Evolutionary conservation across 1,284 basidiomycete species (phyloP).

Genomic region (Marasmius tenuissimus): DNA sequence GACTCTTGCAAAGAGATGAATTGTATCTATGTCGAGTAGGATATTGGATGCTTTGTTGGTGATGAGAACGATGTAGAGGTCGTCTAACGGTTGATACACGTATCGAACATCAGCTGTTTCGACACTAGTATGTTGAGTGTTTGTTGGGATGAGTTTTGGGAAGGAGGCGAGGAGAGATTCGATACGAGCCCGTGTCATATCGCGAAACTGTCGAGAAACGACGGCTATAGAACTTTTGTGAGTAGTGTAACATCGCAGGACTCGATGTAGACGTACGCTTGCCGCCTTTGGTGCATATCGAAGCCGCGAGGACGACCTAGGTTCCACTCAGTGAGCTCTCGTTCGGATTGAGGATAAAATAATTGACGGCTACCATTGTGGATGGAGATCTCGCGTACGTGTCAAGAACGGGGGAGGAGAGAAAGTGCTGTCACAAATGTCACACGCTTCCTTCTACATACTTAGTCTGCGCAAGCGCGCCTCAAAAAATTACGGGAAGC

Average conservation of each 20-base stretch:
- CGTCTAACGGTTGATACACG: constrained; percentile 98
- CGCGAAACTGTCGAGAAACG: constrained; percentile 94
- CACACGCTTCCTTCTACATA: too few relatives aligned
- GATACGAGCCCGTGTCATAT: constrained; percentile 90
- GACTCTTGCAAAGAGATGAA: constrained; percentile 92
- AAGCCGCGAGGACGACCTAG: constrained; percentile 89
- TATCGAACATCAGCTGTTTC: constrained; percentile 94
- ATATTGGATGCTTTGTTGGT: constrained; percentile 99
- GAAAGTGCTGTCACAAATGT: neutral
- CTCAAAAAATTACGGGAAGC: too few relatives aligned
- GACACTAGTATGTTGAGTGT: constrained; percentile 96
- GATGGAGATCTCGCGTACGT: neutral
- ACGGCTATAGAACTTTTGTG: constrained; percentile 63
- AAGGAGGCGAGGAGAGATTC: constrained; percentile 96
- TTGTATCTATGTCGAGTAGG: constrained; percentile 95
- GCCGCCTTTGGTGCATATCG: constrained; percentile 92
- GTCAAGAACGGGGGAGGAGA: neutral
- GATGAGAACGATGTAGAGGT: constrained; percentile 96
- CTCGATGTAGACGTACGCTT: constrained; percentile 60
- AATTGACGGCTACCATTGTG: neutral
- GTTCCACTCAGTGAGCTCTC: neutral
- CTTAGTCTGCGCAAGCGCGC: too few relatives aligned
- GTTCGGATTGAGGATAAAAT: neutral
- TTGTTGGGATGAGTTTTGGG: constrained; percentile 96
- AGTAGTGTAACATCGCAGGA: neutral